Base-by-base conservation (phyloP, 306 rosid species). In the Morella rubra region DNA sequence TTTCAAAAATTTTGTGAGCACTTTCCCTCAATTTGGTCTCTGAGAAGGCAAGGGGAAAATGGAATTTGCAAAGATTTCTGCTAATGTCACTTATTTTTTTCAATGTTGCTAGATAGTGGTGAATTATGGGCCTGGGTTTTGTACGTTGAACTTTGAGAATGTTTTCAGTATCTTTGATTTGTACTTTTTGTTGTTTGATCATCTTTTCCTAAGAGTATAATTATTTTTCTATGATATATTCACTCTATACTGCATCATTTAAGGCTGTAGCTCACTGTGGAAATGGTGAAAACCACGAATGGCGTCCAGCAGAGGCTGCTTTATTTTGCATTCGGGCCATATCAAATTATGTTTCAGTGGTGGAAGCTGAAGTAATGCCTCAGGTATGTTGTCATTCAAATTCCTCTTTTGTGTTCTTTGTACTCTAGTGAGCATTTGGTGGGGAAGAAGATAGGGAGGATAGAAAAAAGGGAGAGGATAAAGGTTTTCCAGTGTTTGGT, bases 241-340 rank as follows among this genome's bases (percentile, higher is more conserved):
- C 41, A 40, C 68, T 44, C 52, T 66, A 14, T 47, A 53, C 27
- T 62, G 52, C 19, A 58, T 80, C 67, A 74, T 78, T 77, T 47
- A 84, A 96, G 99, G 99, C 97, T 58, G 88, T 93, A 74, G 83
- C 96, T 73, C 56, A 90, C 78, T 90, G 84, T 82, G 87, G 91
- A 71, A 92, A 84, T 80, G 88, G 83, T 71, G 96, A 87, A 78
- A 83, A 73, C 18, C 81, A 84, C 80, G 98, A 91, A 87, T 96
- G 99, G 99, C 90, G 91, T 56, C 91, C 93, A 54, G 97, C 92
- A 5, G 99, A 96, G 85, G 99, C 99, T 84, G 91, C 98, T 87
- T 84, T 96, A 77, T 96, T 96, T 81, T 93, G 99, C 83, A 93
- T 96, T 64, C 91, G 90, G 71, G 99, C 99, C 44, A 88, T 96